These are phyloP conservation scores for Mycena venus DNA, from an alignment of 768 basidiomycete species.

Conservation along the genomic window DNA sequence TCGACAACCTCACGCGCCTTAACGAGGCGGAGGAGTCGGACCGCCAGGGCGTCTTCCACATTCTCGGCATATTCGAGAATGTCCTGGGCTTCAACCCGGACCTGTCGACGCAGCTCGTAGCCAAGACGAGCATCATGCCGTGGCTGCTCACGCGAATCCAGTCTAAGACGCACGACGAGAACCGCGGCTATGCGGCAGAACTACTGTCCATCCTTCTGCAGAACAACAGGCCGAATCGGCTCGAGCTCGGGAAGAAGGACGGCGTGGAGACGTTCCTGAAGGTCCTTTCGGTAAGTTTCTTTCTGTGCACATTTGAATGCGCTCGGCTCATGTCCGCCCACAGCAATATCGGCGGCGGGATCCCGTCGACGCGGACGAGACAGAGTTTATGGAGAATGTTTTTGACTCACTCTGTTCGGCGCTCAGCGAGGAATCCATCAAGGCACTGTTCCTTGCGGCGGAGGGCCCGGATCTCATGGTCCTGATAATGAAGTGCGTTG, in stretches of 20 bases:
- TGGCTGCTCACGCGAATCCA: conserved; percentile 88
- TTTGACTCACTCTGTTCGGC: conserved; percentile 93
- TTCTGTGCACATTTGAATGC: conserved; percentile 21
- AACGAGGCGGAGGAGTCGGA: conserved; percentile 94
- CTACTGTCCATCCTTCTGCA: conserved; percentile 93
- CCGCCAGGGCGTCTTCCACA: conserved; percentile 91
- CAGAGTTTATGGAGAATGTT: conserved; percentile 98
- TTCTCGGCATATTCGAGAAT: conserved; percentile 96
- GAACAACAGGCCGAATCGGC: conserved; percentile 74
- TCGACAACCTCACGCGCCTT: conserved; percentile 89
- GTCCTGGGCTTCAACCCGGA: conserved; percentile 87
- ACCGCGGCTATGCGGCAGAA: conserved; percentile 94
- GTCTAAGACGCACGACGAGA: conserved; percentile 85
- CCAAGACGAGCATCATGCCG: conserved; percentile 79
- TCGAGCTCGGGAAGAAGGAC: conserved; percentile 77
- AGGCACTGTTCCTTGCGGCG: conserved; percentile 84
- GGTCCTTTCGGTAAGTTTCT: conserved; percentile 80
- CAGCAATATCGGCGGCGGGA: conserved; percentile 92
- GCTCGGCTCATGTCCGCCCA: neutral
- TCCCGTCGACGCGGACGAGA: conserved; percentile 89
- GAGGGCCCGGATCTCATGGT: conserved; percentile 98
- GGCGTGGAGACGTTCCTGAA: conserved; percentile 85
- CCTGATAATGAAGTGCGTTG: conserved; percentile 93
- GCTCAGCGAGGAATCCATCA: conserved; percentile 83
- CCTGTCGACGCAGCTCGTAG: conserved; percentile 76